A percentile compares a stretch with the other conserved stretches of the same genome.
These are phyloP conservation scores for Papiliotrema fonsecae DNA, from an alignment of 1,284 basidiomycete genomes.

Conservation along the genomic window DNA sequence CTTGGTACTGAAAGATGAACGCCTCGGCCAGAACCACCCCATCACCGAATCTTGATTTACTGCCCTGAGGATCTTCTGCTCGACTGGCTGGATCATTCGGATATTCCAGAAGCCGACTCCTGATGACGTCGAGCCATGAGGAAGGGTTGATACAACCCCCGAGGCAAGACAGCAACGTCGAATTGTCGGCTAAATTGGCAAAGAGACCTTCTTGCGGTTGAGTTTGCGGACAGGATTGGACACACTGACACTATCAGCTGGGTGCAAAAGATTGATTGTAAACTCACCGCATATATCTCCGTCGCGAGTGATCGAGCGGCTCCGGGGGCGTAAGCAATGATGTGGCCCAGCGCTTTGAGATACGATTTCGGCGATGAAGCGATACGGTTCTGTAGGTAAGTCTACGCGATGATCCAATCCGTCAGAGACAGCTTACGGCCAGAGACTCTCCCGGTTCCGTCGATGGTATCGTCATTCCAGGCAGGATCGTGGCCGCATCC, in stretches of 20 bases:
- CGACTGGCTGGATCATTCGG: slow-evolving; percentile 22
- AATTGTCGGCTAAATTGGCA: slow-evolving; percentile 24
- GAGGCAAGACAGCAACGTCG: slow-evolving; percentile 22
- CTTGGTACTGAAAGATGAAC: slow-evolving; percentile 34
- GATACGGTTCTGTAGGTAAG: slow-evolving; percentile 21
- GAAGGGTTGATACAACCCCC: slow-evolving; percentile 16
- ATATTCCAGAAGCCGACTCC: slow-evolving; percentile 21
- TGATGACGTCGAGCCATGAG: slow-evolving; percentile 18
- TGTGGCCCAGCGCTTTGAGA: slow-evolving; percentile 25
- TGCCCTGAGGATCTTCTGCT: slow-evolving; percentile 43
- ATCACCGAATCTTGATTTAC: slow-evolving; percentile 43
- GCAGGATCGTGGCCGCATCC: slow-evolving; percentile 15
- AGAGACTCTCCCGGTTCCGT: slow-evolving; percentile 20
- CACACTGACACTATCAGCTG: slow-evolving; percentile 11
- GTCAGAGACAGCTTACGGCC: slow-evolving; percentile 9
- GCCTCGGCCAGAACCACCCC: slow-evolving; percentile 41
- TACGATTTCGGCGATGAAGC: slow-evolving; percentile 19
- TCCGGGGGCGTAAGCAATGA: slow-evolving; percentile 25
- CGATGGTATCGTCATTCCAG: slow-evolving; percentile 9
- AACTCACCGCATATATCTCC: slow-evolving; percentile 27
- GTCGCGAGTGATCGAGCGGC: slow-evolving; percentile 20
- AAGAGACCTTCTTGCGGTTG: slow-evolving; percentile 35
- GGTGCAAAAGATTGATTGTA: neutral
- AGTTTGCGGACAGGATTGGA: slow-evolving; percentile 15
- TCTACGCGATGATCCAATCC: neutral